Percentiles rank a stretch among this genome's conserved stretches.
Conservation (phyloP, 495 filamentous ascomycete genomes). For the Hypoxylon lienhwacheense region DNA sequence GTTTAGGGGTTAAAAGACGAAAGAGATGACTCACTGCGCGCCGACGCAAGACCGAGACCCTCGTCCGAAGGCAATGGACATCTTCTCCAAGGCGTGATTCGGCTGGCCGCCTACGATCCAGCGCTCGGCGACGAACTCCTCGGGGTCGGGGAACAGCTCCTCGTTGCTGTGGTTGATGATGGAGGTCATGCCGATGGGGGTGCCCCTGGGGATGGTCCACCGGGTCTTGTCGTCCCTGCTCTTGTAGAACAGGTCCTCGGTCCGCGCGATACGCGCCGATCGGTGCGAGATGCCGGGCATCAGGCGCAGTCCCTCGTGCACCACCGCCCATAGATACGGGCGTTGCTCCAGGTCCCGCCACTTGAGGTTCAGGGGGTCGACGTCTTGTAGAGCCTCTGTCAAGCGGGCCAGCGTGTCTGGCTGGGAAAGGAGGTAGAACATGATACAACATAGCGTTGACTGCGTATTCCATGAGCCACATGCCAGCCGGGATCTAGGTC, state of each 20-base stretch:
- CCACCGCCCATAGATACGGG: conserved; percentile 51
- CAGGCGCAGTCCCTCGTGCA: conserved; percentile 49
- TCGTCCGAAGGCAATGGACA: conserved; percentile 53
- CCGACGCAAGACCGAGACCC: conserved; percentile 55
- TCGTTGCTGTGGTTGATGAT: conserved; percentile 53
- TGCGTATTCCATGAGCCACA: conserved; percentile 16
- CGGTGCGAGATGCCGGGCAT: conserved; percentile 48
- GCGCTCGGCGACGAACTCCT: conserved; percentile 53
- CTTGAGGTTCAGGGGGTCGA: conserved; percentile 23
- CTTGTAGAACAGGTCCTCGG: conserved; percentile 45
- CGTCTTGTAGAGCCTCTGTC: conserved; percentile 32
- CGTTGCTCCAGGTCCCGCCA: conserved; percentile 44
- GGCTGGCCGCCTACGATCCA: conserved; percentile 49
- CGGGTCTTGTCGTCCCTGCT: conserved; percentile 39
- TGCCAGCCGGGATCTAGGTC: too few species aligned
- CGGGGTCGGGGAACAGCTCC: conserved; percentile 51
- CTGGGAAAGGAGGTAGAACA: conserved; percentile 38
- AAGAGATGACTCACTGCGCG: conserved; percentile 43
- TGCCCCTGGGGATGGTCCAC: conserved; percentile 39
- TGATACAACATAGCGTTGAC: conserved; percentile 37
- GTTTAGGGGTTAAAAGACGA: background rate
- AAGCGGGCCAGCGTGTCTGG: conserved; percentile 35
- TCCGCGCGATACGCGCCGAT: conserved; percentile 40
- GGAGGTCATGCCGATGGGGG: conserved; percentile 52
- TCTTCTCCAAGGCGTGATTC: conserved; percentile 46